Conservation (phyloP, 2,329 filamentous ascomycete species). For the Oidium heveae region DNA sequence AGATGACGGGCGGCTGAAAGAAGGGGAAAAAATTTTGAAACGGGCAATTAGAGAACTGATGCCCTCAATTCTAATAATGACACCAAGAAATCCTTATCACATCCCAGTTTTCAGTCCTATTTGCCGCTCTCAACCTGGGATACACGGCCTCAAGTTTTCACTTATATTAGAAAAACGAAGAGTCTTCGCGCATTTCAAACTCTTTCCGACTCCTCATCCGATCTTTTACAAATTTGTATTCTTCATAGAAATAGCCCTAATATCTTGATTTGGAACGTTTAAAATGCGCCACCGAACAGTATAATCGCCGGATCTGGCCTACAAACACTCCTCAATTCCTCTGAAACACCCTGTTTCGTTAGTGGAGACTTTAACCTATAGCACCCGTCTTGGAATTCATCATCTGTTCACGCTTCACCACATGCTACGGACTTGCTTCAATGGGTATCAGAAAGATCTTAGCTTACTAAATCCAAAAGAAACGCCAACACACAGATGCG, state of each 20-base stretch:
- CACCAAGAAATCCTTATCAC: not conserved
- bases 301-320: not conserved
- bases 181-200: not conserved
- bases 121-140: not conserved
- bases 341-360: not conserved
- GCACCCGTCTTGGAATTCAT: not conserved
- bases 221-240: too few species aligned
- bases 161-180: not conserved
- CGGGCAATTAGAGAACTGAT: too few species aligned
- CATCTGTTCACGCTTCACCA: not conserved
- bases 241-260: not conserved
- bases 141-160: not conserved
- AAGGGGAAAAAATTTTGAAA: too few species aligned
- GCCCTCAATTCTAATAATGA: too few species aligned
- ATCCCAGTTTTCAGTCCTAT: not conserved
- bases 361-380: not conserved
- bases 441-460: not conserved
- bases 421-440: not conserved
- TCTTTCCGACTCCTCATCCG: not conserved
- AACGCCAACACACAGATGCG: not conserved
- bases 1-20: too few species aligned
- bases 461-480: not conserved
- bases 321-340: not conserved
- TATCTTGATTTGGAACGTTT: not conserved
- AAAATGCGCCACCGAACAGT: not conserved